These are phyloP conservation scores for Leucocoprinus sp. DNA, from an alignment of 768 basidiomycete genomes.

Conservation along the genomic window DNA sequence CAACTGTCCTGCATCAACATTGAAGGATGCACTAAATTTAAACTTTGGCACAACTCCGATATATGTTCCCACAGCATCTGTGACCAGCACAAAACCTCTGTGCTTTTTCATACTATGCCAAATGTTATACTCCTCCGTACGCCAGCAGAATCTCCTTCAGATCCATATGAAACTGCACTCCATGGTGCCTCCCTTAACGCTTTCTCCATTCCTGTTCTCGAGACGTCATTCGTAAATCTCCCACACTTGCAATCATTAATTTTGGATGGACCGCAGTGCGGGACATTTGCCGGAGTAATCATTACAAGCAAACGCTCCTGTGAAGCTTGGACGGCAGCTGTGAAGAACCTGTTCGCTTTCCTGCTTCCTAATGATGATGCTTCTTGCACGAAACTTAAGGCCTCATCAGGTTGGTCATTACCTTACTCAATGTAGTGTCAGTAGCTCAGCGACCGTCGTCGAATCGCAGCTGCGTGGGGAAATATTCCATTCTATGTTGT, in stretches of 20 bases:
- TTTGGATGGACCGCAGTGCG: constrained; percentile 23
- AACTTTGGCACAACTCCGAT: background rate
- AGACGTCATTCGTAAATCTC: constrained; percentile 51
- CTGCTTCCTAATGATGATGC: background rate
- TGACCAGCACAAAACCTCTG: background rate
- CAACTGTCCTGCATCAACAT: too few species aligned
- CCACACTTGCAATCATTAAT: constrained; percentile 36
- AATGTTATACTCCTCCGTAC: constrained; percentile 38
- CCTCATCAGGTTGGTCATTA: constrained; percentile 16
- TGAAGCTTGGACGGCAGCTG: constrained; percentile 57
- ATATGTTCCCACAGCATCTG: background rate
- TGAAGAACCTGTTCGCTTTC: constrained; percentile 17
- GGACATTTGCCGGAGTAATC: constrained; percentile 49
- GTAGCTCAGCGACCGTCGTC: background rate
- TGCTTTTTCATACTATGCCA: constrained; percentile 16
- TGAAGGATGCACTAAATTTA: too few species aligned
- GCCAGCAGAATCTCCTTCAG: constrained; percentile 30
- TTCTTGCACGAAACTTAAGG: background rate
- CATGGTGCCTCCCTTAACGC: constrained; percentile 38
- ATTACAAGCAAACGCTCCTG: constrained; percentile 74
- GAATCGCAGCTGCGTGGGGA: constrained; percentile 37
- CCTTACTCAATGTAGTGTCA: background rate
- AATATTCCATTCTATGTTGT: constrained; percentile 71
- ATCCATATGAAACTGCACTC: constrained; percentile 55
- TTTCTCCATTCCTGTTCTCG: constrained; percentile 62